These are phyloP conservation scores for Wickerhamiella hasegawae DNA, from an alignment of 805 yeast species.

Conservation along the genomic window DNA sequence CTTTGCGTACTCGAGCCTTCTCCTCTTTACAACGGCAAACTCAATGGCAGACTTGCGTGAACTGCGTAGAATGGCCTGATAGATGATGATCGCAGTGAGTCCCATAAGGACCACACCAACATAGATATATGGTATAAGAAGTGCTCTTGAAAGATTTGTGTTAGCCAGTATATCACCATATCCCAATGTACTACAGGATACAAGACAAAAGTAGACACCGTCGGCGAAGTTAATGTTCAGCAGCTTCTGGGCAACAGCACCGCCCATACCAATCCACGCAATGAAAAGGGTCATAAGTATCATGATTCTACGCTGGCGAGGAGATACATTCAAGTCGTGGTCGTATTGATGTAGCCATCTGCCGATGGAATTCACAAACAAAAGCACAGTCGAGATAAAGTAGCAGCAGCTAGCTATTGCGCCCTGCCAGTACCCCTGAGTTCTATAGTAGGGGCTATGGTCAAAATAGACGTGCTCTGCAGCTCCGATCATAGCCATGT, in stretches of 20 bases:
- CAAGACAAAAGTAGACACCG: conserved; percentile 57
- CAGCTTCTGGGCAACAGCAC: conserved; percentile 36
- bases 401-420: conserved; percentile 49
- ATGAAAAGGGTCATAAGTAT: conserved; percentile 48
- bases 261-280: conserved; percentile 59
- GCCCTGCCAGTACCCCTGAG: conserved; percentile 73
- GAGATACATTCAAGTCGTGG: conserved; percentile 46
- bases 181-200: conserved; percentile 66
- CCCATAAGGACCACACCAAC: conserved; percentile 63
- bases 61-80: conserved; percentile 5
- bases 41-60: conserved; percentile 3
- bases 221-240: conserved; percentile 39
- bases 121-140: conserved; percentile 47
- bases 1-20: neutral
- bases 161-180: conserved; percentile 56
- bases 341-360: conserved; percentile 22
- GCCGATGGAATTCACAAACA: conserved; percentile 47
- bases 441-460: conserved; percentile 15
- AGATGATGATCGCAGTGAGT: conserved; percentile 31
- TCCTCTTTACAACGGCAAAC: neutral
- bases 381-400: conserved; percentile 35
- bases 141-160: conserved; percentile 36
- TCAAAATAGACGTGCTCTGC: conserved; percentile 22
- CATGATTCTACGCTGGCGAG: conserved; percentile 59
- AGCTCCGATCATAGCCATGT: conserved; percentile 33